These are phyloP conservation scores for Talinum fruticosum DNA, from an alignment of 148 eudicot species.

Conservation along the genomic window DNA sequence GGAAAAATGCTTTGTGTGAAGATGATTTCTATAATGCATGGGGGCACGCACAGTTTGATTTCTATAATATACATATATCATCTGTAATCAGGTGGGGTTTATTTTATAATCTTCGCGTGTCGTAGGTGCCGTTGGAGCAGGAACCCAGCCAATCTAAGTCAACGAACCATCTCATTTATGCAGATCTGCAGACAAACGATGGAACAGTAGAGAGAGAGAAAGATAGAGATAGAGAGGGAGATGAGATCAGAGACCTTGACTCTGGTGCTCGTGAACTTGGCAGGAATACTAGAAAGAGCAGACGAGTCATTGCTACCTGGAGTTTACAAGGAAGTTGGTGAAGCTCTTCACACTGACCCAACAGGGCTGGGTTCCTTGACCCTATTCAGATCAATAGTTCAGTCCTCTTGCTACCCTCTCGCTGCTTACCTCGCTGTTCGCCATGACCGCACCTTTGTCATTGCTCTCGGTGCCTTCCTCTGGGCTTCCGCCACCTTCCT, in stretches of 20 bases:
- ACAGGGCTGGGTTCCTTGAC: constrained; percentile 74
- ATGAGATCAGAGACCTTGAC: constrained; percentile 56
- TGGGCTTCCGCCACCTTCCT: constrained; percentile 87
- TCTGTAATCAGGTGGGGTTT: neutral
- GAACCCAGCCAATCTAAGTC: neutral
- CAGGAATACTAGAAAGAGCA: constrained; percentile 82
- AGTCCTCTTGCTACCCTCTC: constrained; percentile 65
- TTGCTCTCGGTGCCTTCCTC: constrained; percentile 75
- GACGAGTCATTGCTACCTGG: constrained; percentile 78
- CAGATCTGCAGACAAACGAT: neutral
- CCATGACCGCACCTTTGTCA: constrained; percentile 69
- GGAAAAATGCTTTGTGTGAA: neutral
- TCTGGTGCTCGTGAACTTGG: constrained; percentile 59
- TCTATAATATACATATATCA: no score
- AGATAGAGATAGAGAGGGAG: neutral
- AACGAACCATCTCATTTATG: neutral
- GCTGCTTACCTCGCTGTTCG: constrained; percentile 66
- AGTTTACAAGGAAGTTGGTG: constrained; percentile 80
- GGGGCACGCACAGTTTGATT: neutral
- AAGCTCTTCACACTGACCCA: constrained; percentile 65
- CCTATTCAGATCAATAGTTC: constrained; percentile 72
- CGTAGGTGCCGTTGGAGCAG: neutral
- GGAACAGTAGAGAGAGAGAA: neutral
- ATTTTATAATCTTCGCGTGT: neutral
- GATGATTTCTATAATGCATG: neutral